These are phyloP conservation scores for Didymella segeticola DNA, from an alignment of 2,329 filamentous ascomycete genomes.

Conservation along the genomic window DNA sequence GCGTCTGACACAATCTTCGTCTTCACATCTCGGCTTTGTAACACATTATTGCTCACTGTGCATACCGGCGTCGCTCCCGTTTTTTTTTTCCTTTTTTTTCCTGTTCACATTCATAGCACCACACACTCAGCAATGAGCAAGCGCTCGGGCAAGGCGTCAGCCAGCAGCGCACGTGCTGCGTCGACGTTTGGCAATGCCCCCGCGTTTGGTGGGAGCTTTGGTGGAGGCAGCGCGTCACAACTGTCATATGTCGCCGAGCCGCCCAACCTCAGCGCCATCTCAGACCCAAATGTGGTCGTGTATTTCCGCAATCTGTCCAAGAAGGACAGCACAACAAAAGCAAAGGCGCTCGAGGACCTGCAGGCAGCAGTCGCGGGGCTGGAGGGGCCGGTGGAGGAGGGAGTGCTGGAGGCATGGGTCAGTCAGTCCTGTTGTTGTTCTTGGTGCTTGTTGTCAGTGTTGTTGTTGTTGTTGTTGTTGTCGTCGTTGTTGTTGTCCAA, in stretches of 20 bases:
- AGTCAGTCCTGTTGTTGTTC: conserved; percentile 46
- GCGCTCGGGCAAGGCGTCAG: conserved; percentile 66
- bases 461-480: too few relatives aligned
- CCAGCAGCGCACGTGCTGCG: conserved; percentile 67
- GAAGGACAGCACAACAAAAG: conserved; percentile 90
- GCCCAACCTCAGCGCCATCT: conserved; percentile 77
- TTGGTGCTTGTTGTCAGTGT: too few relatives aligned
- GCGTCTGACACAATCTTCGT: conserved; percentile 12
- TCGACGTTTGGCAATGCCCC: conserved; percentile 49
- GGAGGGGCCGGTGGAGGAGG: conserved; percentile 74
- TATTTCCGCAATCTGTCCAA: conserved; percentile 93
- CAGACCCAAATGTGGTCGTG: conserved; percentile 81
- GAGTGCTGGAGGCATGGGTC: conserved; percentile 89
- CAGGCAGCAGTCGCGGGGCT: conserved; percentile 67
- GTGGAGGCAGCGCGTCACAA: conserved; percentile 60
- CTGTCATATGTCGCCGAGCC: conserved; percentile 90
- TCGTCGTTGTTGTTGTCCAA: too few relatives aligned
- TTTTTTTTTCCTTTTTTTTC: conserved; percentile 9
- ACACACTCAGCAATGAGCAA: conserved; percentile 63
- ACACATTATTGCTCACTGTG: neutral
- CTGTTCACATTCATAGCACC: conserved; percentile 1
- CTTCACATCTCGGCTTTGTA: neutral
- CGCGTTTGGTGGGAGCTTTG: conserved; percentile 54
- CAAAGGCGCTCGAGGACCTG: conserved; percentile 88
- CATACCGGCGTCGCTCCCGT: conserved; percentile 10